These are phyloP conservation scores for Aspergillus eucalypticola DNA, from an alignment of 2,329 filamentous ascomycete species.

Conservation along the genomic window DNA sequence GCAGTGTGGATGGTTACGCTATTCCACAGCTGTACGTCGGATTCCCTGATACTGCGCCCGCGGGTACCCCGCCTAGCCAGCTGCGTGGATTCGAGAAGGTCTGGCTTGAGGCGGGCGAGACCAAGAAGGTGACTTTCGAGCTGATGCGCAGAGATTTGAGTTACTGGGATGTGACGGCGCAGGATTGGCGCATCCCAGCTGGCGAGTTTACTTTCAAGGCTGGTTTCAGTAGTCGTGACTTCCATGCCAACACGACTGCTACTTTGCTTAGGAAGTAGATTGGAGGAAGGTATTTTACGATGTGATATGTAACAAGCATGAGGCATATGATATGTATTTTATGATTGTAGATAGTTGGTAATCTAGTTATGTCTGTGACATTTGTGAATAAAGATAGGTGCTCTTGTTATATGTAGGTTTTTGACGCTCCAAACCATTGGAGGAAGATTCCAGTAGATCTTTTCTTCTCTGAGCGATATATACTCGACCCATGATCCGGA, in stretches of 20 bases:
- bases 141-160: constrained; percentile 63
- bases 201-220: constrained; percentile 18
- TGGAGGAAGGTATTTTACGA: no score
- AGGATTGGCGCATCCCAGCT: constrained; percentile 57
- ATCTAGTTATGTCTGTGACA: background rate
- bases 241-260: background rate
- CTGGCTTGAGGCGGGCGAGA: constrained; percentile 31
- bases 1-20: constrained; percentile 66
- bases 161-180: constrained; percentile 60
- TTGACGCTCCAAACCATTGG: no score
- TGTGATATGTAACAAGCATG: background rate
- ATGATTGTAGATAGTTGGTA: background rate
- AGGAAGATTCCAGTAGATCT: no score
- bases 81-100: constrained; percentile 66
- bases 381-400: no score
- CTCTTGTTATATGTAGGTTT: no score
- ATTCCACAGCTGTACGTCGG: constrained; percentile 60
- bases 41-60: constrained; percentile 28
- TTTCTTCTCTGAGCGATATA: no score
- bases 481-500: no score
- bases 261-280: background rate
- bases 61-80: constrained; percentile 48
- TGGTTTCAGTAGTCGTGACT: constrained; percentile 21
- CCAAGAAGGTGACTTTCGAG: constrained; percentile 52
- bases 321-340: background rate